Percentiles rank a stretch among this genome's conserved stretches.
Evolutionary conservation across 2,329 filamentous ascomycete species (phyloP).

Genomic region (Exophiala sideris): DNA sequence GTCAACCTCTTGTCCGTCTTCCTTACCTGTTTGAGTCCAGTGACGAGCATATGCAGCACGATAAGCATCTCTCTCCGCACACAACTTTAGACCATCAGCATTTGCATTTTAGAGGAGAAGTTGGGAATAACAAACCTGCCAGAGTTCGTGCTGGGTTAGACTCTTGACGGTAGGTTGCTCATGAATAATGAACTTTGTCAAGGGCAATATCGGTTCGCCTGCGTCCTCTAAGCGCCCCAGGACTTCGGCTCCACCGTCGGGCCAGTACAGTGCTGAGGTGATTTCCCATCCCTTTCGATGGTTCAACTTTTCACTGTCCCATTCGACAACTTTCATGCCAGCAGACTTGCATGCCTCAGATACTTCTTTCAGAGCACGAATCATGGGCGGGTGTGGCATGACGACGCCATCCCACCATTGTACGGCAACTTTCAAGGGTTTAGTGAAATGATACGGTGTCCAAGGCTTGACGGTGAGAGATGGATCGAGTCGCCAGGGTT

Average conservation of each 20-base stretch:
- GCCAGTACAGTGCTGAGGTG: constrained; percentile 51
- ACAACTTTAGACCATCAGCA: not conserved
- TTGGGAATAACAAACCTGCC: constrained; percentile 2
- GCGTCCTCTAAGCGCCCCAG: constrained; percentile 49
- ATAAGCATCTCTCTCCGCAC: constrained; percentile 42
- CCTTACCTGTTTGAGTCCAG: constrained; percentile 42
- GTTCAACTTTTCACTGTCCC: constrained; percentile 48
- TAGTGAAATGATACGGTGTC: constrained; percentile 17
- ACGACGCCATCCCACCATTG: constrained; percentile 64
- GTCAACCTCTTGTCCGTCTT: constrained; percentile 49
- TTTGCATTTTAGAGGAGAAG: not conserved
- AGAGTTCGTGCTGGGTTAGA: constrained; percentile 38
- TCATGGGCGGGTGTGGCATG: constrained; percentile 62
- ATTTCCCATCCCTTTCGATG: constrained; percentile 49
- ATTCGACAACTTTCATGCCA: constrained; percentile 53
- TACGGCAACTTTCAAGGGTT: constrained; percentile 54
- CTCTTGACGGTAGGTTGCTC: constrained; percentile 50
- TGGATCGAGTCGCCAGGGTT: constrained; percentile 55
- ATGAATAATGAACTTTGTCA: constrained; percentile 58
- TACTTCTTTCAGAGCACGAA: constrained; percentile 46
- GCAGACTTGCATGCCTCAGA: constrained; percentile 43
- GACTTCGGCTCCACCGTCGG: constrained; percentile 57
- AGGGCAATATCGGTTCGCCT: constrained; percentile 57
- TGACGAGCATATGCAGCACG: constrained; percentile 42
- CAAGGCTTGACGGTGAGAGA: constrained; percentile 41